Evolutionary conservation across 2,329 filamentous ascomycete species (phyloP), one percentile per base, ranked within the genome.

Genomic region (Hypoxylon sp.): DNA sequence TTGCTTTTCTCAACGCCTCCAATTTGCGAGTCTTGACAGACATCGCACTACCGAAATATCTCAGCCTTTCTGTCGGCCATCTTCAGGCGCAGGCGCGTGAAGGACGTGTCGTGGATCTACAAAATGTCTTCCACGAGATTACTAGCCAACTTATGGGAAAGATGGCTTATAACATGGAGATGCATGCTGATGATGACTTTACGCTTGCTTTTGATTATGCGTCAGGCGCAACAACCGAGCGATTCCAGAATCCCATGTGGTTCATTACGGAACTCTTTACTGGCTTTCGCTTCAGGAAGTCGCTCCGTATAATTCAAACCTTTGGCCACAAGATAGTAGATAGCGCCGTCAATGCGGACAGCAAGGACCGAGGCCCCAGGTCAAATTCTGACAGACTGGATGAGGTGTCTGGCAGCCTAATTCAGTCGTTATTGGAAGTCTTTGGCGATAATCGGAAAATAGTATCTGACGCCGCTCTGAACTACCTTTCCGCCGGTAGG

Each of bases 111-210:
- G 78, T 89, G 1, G 87, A 91, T 73, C 76, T 91, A 51, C 87
- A 90, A 71, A 80, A 79, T n/a, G 79, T 88, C 1, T 85, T 90
- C 49, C 86, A 89, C 58, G 88, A 90, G 74, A 84, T 91, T 49
- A 91, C 89, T 1, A 90, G 88, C 21, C 83, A 87, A 63, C 74
- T 91, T 23, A 90, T 91, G 86, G 89, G 89, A n/a, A 84, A 84
- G 67, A 89, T 90, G 86, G 89, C 89, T 13, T 91, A 91, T 71
- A 86, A 89, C 74, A 90, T 90, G 87, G 87, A 91, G 70, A 90
- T 91, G 82, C 86, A 87, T 72, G 83, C 86, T 51, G 82, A 85
- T 32, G 86, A 90, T 65, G 83, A 85, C 1, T 91, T 91, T 75
- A 86, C 86, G 3, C 68, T 81, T 55, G 85, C 87, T 0, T 91